A percentile compares a stretch with the other conserved stretches of the same genome.
These are phyloP conservation scores for Amphicarpaea edgeworthii DNA, from an alignment of 306 rosid genomes.

Conservation along the genomic window DNA sequence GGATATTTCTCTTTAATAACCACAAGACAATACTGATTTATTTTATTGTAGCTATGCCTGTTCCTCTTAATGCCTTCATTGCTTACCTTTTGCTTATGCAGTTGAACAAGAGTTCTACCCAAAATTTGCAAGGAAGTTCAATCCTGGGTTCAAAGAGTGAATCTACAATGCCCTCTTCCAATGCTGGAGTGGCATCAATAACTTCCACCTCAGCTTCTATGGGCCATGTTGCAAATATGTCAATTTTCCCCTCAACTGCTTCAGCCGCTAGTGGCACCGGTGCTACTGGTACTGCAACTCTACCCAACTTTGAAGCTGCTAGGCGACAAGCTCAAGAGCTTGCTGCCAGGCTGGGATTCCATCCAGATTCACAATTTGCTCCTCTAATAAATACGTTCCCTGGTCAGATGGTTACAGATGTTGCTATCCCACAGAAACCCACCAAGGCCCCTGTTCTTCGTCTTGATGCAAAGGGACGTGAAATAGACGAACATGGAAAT, in stretches of 20 bases:
- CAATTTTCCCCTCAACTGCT: slow-evolving; percentile 55
- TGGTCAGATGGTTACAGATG: slow-evolving; percentile 69
- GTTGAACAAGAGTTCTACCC: slow-evolving; percentile 69
- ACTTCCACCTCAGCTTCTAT: slow-evolving; percentile 51
- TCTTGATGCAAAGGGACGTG: slow-evolving; percentile 98
- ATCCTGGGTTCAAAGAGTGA: slow-evolving; percentile 57
- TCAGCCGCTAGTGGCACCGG: slow-evolving; percentile 40
- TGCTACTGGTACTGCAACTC: slow-evolving; percentile 56
- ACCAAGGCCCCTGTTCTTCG: slow-evolving; percentile 94
- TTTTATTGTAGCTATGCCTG: slow-evolving; percentile 5
- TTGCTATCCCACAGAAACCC: slow-evolving; percentile 75
- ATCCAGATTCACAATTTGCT: slow-evolving; percentile 94
- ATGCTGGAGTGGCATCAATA: slow-evolving; percentile 48
- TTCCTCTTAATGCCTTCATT: slow-evolving; percentile 45
- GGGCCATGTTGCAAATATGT: slow-evolving; percentile 49
- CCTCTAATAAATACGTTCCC: slow-evolving; percentile 91
- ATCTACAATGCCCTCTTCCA: slow-evolving; percentile 46
- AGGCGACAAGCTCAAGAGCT: slow-evolving; percentile 94
- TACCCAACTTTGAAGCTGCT: slow-evolving; percentile 76
- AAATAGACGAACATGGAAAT: slow-evolving; percentile 93
- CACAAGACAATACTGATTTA: background rate
- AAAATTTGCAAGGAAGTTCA: slow-evolving; percentile 55
- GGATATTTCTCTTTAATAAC: slow-evolving; percentile 20
- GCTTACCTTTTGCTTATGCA: slow-evolving; percentile 51
- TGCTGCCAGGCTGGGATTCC: slow-evolving; percentile 96